phyloP scores from a whole-genome alignment of 2,329 filamentous ascomycete genomes.

The Geosmithia flava region DNA sequence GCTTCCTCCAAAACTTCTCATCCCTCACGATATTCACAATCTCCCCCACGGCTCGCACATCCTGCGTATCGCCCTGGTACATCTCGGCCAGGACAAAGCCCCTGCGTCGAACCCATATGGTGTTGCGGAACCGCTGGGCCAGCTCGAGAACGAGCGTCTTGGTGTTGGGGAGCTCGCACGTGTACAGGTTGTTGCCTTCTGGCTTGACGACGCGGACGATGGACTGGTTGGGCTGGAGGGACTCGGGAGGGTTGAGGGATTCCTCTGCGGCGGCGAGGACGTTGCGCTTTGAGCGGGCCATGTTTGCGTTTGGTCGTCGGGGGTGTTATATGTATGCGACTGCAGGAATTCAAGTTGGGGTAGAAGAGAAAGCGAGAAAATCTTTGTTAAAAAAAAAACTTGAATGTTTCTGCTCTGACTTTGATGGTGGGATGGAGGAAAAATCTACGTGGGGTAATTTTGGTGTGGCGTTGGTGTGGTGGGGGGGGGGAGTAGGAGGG shows the following conservation, averaged over 20 bases:
- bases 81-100: slow-evolving; percentile 75
- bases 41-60: slow-evolving; percentile 73
- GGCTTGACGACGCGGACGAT: slow-evolving; percentile 72
- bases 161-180: slow-evolving; percentile 57
- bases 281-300: slow-evolving; percentile 49
- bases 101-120: slow-evolving; percentile 84
- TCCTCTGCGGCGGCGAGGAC: slow-evolving; percentile 69
- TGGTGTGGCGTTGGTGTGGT: too few species aligned
- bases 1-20: slow-evolving; percentile 85
- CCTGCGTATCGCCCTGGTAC: slow-evolving; percentile 49
- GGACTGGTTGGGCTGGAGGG: slow-evolving; percentile 47
- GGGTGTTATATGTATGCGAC: too few species aligned
- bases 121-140: slow-evolving; percentile 74
- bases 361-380: too few species aligned
- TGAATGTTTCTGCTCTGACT: too few species aligned
- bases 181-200: slow-evolving; percentile 83
- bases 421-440: too few species aligned
- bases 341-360: too few species aligned
- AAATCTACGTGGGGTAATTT: too few species aligned
- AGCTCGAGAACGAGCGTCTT: slow-evolving; percentile 66
- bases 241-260: slow-evolving; percentile 43
- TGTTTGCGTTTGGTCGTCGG: slow-evolving; percentile 6
- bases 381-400: too few species aligned
- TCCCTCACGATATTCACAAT: slow-evolving; percentile 89
- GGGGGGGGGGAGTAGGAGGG: too few species aligned